Base-by-base conservation (phyloP, 768 basidiomycete species). In the Austroboletus eburneus region DNA sequence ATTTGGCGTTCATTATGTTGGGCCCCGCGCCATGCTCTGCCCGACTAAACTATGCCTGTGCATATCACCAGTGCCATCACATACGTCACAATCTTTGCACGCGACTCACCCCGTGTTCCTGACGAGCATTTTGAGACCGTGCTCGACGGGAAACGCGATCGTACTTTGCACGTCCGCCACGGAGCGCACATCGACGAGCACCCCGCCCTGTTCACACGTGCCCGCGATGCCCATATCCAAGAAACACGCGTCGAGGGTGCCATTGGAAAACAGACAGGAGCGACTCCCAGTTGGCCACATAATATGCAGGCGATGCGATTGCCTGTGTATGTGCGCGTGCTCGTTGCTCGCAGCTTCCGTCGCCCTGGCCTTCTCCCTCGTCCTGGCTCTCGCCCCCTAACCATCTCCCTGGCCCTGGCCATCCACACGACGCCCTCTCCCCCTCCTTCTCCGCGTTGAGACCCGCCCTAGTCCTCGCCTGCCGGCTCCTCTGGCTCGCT, bases 21-120 rank as follows among this genome's bases (percentile, higher is more conserved):
- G 72, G n/a, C n/a, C n/a, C n/a, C n/a, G 72, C 8, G 65, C 71
- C 14, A 67, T 50, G 44, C 69, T 72, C 6, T 72, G 63, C 23
- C 74, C 73, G 3, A 71, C 52, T 32, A 58, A 69, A 48, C 72
- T 70, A 52, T 71, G 73, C 13, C 61, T 67, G 30, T n/a, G n/a
- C n/a, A n/a, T n/a, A 29, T 7, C 7, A 13, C 13, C 29, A 29
- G 13, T 29, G 29, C 13, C 29, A 29, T 29, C 29, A 33, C 12
- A 5, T 33, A 5, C 32, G 12, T 5, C 32, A 5, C 32, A 33
- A 7, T 5, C 12, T 4, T 12, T 5, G 5, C 16, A 33, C 32
- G 12, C 32, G 18, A 46, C 57, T 12, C 13, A 51, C 48, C 58
- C 66, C 0, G 57, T 58, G 38, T 57, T 56, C 49, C 61, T 68